Conservation (phyloP, 2,329 filamentous ascomycete species). For the Periconia macrospinosa region DNA sequence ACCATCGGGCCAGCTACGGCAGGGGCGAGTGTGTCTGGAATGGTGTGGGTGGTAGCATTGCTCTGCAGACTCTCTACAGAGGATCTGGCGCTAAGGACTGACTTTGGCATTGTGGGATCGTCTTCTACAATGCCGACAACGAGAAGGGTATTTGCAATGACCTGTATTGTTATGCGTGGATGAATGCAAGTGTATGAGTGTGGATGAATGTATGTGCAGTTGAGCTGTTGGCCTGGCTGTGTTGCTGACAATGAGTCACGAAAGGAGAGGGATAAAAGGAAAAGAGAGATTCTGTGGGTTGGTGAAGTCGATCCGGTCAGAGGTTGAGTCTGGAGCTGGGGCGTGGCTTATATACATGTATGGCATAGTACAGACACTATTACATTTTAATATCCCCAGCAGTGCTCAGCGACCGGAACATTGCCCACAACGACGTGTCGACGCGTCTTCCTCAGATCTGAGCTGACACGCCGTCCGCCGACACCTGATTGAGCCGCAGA, state of each 20-base stretch:
- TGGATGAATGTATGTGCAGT: neutral
- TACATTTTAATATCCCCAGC: neutral
- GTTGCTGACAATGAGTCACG: neutral
- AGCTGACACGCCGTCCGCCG: neutral
- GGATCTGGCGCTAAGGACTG: slow-evolving; percentile 28
- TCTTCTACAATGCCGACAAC: neutral
- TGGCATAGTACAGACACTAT: neutral
- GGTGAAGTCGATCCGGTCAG: neutral
- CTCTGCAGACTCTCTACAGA: slow-evolving; percentile 37
- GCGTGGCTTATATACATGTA: neutral
- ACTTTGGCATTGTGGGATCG: slow-evolving; percentile 22
- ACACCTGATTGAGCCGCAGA: neutral
- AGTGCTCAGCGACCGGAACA: neutral
- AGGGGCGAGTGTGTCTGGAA: slow-evolving; percentile 34
- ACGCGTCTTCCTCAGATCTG: neutral
- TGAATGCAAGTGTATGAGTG: neutral
- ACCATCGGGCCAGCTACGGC: slow-evolving; percentile 34
- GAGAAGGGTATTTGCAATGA: neutral
- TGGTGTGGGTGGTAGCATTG: slow-evolving; percentile 22
- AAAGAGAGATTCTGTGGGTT: neutral
- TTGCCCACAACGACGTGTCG: neutral
- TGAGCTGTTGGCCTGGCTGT: neutral
- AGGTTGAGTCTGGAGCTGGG: neutral
- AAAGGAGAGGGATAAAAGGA: neutral
- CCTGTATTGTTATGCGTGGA: too few species aligned